Evolutionary conservation across 768 basidiomycete species (phyloP).

Genomic region (Rhizopogon roseolus): DNA sequence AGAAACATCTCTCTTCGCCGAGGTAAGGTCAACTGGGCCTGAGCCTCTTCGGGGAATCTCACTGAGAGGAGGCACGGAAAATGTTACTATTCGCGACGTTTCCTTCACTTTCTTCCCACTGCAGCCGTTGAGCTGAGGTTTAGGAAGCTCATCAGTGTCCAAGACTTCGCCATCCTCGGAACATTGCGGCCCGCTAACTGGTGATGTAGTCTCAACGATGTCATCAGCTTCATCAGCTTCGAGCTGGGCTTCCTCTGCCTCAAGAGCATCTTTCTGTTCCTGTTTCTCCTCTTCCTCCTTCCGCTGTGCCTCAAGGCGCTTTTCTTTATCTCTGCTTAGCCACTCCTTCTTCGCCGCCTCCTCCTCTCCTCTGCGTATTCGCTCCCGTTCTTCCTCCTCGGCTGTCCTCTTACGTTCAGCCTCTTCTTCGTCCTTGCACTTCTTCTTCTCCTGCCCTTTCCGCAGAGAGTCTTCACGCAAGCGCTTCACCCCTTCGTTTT

Average conservation of each 20-base stretch:
- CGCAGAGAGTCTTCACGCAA: constrained; percentile 43
- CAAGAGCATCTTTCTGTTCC: constrained; percentile 17
- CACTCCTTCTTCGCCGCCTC: constrained; percentile 28
- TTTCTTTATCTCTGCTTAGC: constrained; percentile 18
- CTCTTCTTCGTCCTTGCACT: constrained; percentile 37
- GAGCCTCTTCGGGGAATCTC: constrained; percentile 49
- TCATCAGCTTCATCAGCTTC: constrained; percentile 25
- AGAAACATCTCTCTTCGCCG: constrained; percentile 37
- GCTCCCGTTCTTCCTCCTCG: constrained; percentile 34
- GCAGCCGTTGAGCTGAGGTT: constrained; percentile 27
- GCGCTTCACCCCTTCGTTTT: constrained; percentile 53
- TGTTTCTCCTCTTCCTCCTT: constrained; percentile 30
- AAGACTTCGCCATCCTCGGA: constrained; percentile 31
- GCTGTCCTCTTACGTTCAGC: constrained; percentile 37
- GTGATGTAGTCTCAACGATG: constrained; percentile 25
- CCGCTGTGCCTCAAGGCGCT: constrained; percentile 26
- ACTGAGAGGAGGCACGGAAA: constrained; percentile 34
- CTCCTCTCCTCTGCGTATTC: constrained; percentile 22
- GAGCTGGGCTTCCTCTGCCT: constrained; percentile 32
- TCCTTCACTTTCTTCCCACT: constrained; percentile 45
- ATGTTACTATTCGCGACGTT: constrained; percentile 61
- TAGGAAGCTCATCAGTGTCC: constrained; percentile 26
- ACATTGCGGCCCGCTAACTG: constrained; percentile 42
- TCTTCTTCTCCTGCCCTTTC: constrained; percentile 31
- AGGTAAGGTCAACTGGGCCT: constrained; percentile 67